These are phyloP conservation scores for Heliosperma pusillum DNA, from an alignment of 148 eudicot species.

Conservation along the genomic window DNA sequence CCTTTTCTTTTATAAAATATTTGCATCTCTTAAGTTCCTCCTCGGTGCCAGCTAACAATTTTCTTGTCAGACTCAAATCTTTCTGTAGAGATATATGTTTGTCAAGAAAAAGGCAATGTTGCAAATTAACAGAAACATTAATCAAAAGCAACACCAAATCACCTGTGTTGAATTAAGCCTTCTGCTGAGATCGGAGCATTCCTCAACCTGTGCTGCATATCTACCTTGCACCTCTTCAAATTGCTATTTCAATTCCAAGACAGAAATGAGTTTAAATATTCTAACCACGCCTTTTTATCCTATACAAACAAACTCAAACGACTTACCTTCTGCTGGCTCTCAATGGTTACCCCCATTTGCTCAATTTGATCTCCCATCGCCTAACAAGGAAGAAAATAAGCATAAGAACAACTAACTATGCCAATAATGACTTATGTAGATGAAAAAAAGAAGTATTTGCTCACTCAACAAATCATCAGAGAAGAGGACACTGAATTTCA, in stretches of 20 bases:
- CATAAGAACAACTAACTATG: not conserved
- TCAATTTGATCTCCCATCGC: constrained; percentile 84
- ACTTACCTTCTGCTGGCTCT: constrained; percentile 59
- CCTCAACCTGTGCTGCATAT: constrained; percentile 47
- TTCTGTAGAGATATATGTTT: constrained; percentile 24
- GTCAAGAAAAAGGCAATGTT: not conserved
- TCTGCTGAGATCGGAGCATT: constrained; percentile 44
- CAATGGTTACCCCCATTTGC: constrained; percentile 66
- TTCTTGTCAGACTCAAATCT: constrained; percentile 34
- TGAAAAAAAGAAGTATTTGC: not conserved
- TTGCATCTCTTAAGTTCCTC: constrained; percentile 40
- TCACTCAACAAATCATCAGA: not conserved
- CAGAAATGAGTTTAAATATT: constrained; percentile 3
- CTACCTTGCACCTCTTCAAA: constrained; percentile 56
- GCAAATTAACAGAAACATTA: not conserved
- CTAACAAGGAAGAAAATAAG: constrained; percentile 28
- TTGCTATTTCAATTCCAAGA: constrained; percentile 38
- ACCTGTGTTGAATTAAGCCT: constrained; percentile 54
- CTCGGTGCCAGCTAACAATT: constrained; percentile 38
- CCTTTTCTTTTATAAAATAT: constrained; percentile 38
- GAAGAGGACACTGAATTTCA: not conserved
- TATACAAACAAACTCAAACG: not conserved
- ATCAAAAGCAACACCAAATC: constrained; percentile 1
- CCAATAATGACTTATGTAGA: not conserved
- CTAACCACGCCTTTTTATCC: not conserved